Base-by-base conservation (phyloP, 1,139 yeast species). In the Nadsonia starkeyi-henricii region DNA sequence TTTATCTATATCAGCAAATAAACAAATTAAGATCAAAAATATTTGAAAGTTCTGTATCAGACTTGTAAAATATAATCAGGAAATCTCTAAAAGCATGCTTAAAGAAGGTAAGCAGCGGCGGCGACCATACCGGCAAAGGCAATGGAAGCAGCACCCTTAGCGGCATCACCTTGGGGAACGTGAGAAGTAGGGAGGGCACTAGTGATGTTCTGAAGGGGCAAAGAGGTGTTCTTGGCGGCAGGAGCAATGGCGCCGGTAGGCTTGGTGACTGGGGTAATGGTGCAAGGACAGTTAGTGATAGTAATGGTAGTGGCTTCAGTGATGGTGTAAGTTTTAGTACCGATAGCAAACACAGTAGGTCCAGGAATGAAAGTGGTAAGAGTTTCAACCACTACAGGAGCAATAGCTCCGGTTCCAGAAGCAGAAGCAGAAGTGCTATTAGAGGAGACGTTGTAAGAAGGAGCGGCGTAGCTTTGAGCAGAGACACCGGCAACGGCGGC, bases 201-300 rank as follows among this genome's bases (percentile, higher is more conserved):
- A 23, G n/a, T n/a, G n/a, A n/a, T n/a, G n/a, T n/a, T n/a, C n/a
- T n/a, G n/a, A n/a, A n/a, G 58, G 30, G 30, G 30, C 9, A 33
- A 46, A 49, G 42, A 33, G 45, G 49, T 46, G 55, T 48, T 43
- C 53, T 48, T 37, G 47, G 57, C 44, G 46, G 53, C 48, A 46
- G 53, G 52, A 47, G 50, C 47, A 42, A 45, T 50, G 51, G 45
- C 43, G 19, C 51, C 41, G 26, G n/a, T n/a, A n/a, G 55, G 49
- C 41, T 51, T 48, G 21, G 54, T 57, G 57, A 70, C 67, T 61
- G 70, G 68, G 57, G 77, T 72, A 56, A 79, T 65, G 56, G 83
- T 75, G 70, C 86, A 81, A 43, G 71, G 70, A 63, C 72, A 67
- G 63, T 67, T 62, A 54, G 70, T 68, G 61, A 68, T 60, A 55